Evolutionary conservation across 345 rosid species (phyloP), one percentile per base, ranked within the genome.

Genomic region (Chamaenerion angustifolium): DNA sequence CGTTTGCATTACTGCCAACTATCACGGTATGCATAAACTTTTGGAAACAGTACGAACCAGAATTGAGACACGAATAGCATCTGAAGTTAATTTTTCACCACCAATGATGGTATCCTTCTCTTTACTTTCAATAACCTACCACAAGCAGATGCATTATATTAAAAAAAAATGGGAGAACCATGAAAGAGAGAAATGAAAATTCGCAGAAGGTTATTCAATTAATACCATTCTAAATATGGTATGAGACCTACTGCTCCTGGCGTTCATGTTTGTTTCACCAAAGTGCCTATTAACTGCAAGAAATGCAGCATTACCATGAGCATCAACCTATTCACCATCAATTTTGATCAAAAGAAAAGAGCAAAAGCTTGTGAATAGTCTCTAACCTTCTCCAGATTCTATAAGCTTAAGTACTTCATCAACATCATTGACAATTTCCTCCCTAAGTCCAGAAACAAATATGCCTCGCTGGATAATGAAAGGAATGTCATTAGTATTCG

Each of bases 231-330:
- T 78, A 57, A 92, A 87, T 64, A 92, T 84, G 9, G 96, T 84
- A 76, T 92, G 98, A 17, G 98, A 92, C 61, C 96, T 87, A 68
- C 98, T 87, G 71, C 96, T 92, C 16, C 87, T 80, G 58, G 73
- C 79, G 61, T 87, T 87, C 96, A 92, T 92, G 66, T 84, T 92
- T 64, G 98, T 87, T 81, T 82, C 95, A 0, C 96, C 95, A 62
- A 92, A 92, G 63, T 87, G 95, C 64, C 98, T 74, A 70, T 87
- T 82, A 59, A 62, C 98, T 87, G 60, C 55, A 43, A 51, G 45
- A 17, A n/a, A 54, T 8, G 65, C 61, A 51, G 37, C 37, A 57
- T 43, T 17, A 6, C 35, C 11, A 54, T 54, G 11, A 61, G 40
- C 49, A 47, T 21, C 50, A 13, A 48, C 58, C 4, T 42, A 18